Conservation (phyloP, 2,329 filamentous ascomycete species). For the Thielaviopsis ethacetica region DNA sequence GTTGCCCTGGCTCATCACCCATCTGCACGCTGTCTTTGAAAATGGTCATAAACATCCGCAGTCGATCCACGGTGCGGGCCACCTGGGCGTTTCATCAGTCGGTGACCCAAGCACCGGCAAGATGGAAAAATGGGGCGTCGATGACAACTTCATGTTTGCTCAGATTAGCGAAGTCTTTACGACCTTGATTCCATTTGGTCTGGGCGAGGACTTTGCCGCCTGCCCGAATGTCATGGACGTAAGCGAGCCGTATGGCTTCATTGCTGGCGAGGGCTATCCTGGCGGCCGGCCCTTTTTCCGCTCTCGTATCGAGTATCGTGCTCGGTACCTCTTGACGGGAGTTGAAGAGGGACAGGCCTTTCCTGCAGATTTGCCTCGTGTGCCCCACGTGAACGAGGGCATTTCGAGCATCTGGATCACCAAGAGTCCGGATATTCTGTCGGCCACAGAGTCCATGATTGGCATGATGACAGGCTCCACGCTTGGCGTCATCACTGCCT, state of each 20-base stretch:
- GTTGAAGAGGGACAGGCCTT: not conserved
- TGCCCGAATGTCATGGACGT: conserved; percentile 80
- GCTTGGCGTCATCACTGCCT: conserved; percentile 65
- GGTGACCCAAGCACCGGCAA: conserved; percentile 67
- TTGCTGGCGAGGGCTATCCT: conserved; percentile 75
- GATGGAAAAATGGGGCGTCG: conserved; percentile 66
- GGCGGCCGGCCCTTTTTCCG: conserved; percentile 70
- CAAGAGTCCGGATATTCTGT: conserved; percentile 57
- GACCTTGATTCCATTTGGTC: conserved; percentile 57
- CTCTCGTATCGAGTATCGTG: not conserved
- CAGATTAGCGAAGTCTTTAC: conserved; percentile 68
- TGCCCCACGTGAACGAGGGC: conserved; percentile 53
- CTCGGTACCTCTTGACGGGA: conserved; percentile 1
- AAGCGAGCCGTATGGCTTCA: conserved; percentile 67
- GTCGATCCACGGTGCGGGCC: conserved; percentile 70
- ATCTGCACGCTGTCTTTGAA: conserved; percentile 62
- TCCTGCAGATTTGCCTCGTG: conserved; percentile 32
- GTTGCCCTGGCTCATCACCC: conserved; percentile 61
- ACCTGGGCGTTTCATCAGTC: conserved; percentile 59
- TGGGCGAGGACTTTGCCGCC: conserved; percentile 63
- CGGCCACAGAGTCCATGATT: conserved; percentile 57
- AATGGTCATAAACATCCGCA: conserved; percentile 57
- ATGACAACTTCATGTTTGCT: conserved; percentile 56
- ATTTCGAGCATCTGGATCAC: conserved; percentile 79
- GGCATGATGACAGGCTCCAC: conserved; percentile 76